Base-by-base conservation (phyloP, 2,329 filamentous ascomycete genomes). In the Ophiocordyceps camponoti-leonardi region DNA sequence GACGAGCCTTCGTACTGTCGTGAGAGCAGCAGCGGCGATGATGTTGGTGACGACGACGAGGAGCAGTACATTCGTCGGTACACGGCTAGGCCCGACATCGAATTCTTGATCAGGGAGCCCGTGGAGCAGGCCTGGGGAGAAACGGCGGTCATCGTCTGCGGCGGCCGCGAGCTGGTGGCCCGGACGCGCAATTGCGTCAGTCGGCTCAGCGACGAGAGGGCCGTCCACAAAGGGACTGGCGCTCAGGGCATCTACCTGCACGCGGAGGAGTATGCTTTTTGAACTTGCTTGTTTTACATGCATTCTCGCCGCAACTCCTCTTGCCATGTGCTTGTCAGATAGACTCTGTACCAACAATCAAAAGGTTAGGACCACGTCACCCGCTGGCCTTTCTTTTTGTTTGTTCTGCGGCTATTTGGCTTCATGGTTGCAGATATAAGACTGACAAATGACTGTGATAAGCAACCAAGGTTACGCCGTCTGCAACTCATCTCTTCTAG, bases 171-270 rank as follows among this genome's bases (percentile, higher is more conserved):
- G 42, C 59, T 79, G 22, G 73, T 75, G 2, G 63, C 72, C 2
- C 61, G 61, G 42, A 69, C 73, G 14, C 63, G 76, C 47, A 79
- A 75, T 50, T 69, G 65, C 47, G 73, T 79, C 3, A 69, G 71
- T 2, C 61, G 59, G 28, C 49, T 79, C 49, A 76, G 73, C 45
- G 75, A 80, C 52, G 75, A 79, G 59, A 61, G 76, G 39, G 76
- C 71, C 1, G 75, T 79, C 20, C 76, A 79, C 54, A 80, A 80
- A 56, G 76, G 76, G 6, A 79, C 74, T 0, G 75, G 73, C 1
- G 75, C 76, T 0, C 76, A 80, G 54, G 76, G 76, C 0, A 79
- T 80, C 39, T 68, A 72, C 54, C 53, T 79, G 46, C 69, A 76
- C 54, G 73, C 73, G 1, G 76, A 79, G 50, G 75, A 79, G 55